Evolutionary conservation across 176 grass and related monocot genomes (phyloP).

Genomic region (Carex littledalei): DNA sequence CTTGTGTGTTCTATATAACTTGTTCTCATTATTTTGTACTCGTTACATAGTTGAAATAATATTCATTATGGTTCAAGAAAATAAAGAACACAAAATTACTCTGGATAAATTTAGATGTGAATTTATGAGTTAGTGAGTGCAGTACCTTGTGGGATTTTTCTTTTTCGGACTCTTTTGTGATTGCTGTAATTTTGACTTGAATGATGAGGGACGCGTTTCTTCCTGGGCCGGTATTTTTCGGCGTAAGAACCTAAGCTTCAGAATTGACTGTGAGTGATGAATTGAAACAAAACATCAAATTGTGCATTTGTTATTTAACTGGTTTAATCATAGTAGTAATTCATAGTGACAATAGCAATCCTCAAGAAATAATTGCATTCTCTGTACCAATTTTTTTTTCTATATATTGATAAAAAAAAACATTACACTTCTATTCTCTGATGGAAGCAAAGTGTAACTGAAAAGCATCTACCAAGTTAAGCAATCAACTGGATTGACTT

Average conservation of each 20-base stretch:
- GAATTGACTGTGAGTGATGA: slow-evolving; percentile 56
- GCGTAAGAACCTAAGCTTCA: slow-evolving; percentile 57
- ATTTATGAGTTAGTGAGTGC: neutral
- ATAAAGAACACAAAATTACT: neutral
- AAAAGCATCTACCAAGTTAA: neutral
- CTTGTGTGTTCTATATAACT: neutral
- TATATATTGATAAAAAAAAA: neutral
- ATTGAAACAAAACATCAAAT: slow-evolving; percentile 15
- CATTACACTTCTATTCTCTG: neutral
- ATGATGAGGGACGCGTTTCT: slow-evolving; percentile 34
- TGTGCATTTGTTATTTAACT: neutral
- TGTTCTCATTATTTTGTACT: neutral
- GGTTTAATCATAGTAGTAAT: neutral
- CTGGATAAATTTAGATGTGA: neutral
- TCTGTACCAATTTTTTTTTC: neutral
- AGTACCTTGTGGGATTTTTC: slow-evolving; percentile 50
- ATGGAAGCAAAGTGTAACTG: neutral
- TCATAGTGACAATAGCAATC: neutral
- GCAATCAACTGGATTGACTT: neutral
- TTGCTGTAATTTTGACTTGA: slow-evolving; percentile 33
- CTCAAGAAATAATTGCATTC: neutral
- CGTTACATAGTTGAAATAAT: neutral
- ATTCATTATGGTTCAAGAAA: neutral
- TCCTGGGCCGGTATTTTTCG: slow-evolving; percentile 42
- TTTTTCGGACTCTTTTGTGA: slow-evolving; percentile 23